Evolutionary conservation across 176 grass and related monocot species (phyloP).

Genomic region (Thalia dealbata): DNA sequence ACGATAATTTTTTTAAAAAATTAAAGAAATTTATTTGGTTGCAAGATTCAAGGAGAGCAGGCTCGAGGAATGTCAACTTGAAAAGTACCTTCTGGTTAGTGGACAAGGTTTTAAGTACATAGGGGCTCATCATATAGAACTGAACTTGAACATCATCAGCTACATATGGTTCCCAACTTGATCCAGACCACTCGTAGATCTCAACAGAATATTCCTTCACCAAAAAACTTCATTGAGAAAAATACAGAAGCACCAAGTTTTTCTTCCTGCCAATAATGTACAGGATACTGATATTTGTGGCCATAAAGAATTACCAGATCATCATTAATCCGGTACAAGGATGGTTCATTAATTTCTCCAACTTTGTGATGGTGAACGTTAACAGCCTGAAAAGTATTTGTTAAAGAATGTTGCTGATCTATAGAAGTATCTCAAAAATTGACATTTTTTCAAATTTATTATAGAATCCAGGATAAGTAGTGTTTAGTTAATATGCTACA

Average conservation of each 20-base stretch:
- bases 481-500: neutral
- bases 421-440: neutral
- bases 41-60: neutral
- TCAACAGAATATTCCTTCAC: slow-evolving; percentile 90
- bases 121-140: slow-evolving; percentile 99
- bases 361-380: slow-evolving; percentile 77
- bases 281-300: neutral
- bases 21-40: neutral
- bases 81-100: slow-evolving; percentile 48
- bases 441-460: neutral
- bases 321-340: slow-evolving; percentile 96
- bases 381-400: slow-evolving; percentile 37
- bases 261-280: neutral
- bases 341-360: slow-evolving; percentile 75
- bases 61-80: neutral
- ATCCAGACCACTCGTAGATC: slow-evolving; percentile 98
- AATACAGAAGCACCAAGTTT: neutral
- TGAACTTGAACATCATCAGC: slow-evolving; percentile 98
- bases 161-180: slow-evolving; percentile 90
- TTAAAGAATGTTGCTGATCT: neutral
- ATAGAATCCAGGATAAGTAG: neutral
- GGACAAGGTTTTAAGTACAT: slow-evolving; percentile 79
- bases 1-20: neutral
- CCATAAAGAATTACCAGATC: slow-evolving; percentile 64
- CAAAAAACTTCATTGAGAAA: slow-evolving; percentile 22